phyloP scores from a whole-genome alignment of 176 grass and related monocot genomes.

The Avena atlantica region DNA sequence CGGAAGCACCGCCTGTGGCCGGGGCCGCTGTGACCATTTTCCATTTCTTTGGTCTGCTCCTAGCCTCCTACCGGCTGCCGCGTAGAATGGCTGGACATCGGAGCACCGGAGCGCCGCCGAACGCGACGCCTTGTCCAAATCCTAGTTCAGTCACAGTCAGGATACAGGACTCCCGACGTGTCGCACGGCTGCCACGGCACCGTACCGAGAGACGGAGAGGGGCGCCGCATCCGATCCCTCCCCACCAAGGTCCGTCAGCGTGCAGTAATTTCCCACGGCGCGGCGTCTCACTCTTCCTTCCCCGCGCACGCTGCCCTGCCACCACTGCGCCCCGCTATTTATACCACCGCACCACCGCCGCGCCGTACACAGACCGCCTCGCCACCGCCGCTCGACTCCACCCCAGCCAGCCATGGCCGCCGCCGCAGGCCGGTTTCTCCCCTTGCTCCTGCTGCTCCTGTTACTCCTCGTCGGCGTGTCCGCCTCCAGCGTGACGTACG shows the following conservation, averaged over 20 bases:
- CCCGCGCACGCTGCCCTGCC: not conserved
- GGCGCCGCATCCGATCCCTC: constrained; percentile 20
- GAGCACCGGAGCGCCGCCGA: not conserved
- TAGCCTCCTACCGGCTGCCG: too few species aligned
- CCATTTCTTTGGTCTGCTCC: not conserved
- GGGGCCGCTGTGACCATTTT: not conserved
- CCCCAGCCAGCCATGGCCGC: constrained; percentile 39
- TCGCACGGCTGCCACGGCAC: not conserved
- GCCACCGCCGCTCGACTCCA: not conserved
- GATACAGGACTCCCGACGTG: not conserved
- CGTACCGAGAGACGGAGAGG: not conserved
- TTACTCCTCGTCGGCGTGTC: constrained; percentile 2
- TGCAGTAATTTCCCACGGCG: constrained; percentile 33
- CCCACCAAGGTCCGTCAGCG: not conserved
- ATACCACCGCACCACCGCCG: constrained; percentile 25
- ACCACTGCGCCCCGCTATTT: constrained; percentile 31
- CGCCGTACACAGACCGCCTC: not conserved
- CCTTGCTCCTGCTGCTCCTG: constrained; percentile 42
- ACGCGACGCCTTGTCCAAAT: not conserved
- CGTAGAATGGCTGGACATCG: too few species aligned
- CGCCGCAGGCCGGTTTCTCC: constrained; percentile 31
- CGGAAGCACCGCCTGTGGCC: not conserved
- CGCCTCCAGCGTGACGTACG: constrained; percentile 75
- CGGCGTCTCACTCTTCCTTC: not conserved
- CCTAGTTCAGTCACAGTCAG: not conserved